Base-by-base conservation (phyloP, 352 stramenopile genomes). In the Globisporangium middletonii region DNA sequence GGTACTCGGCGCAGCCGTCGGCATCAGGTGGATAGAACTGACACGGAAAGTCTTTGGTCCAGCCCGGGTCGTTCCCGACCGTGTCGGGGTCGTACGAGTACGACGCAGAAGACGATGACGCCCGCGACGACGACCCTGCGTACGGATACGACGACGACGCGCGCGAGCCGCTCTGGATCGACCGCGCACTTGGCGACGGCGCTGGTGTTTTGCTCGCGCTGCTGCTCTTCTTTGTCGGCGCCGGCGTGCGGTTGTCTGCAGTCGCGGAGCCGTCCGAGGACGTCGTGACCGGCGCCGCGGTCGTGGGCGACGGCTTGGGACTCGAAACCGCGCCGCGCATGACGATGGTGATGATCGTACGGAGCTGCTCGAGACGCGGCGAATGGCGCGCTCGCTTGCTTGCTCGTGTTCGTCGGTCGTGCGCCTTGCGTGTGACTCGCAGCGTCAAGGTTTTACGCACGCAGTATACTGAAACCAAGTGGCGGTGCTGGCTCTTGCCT, bases 21-120 rank as follows among this genome's bases (percentile, higher is more conserved):
- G 46, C 56, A 33, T 77, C 61, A 6, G 72, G 68, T 45, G 72
- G 70, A 65, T 81, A 81, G 50, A 60, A 81, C 60, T 65, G 56
- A 46, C 72, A 81, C 11, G 60, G 64, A 49, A 68, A 64, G 23
- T 48, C 58, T 18, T 19, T 49, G 3, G 58, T 64, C 58, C 58
- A 64, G 27, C 58, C 58, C 6, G 58, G 58, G 46, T 64, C 58
- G 37, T 64, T 59, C 26, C 58, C 58, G 3, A 64, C 58, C 7
- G 58, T 62, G 19, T 62, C 60, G 26, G 64, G 53, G 38, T 59
- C 57, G 28, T 53, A 57, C 42, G 58, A 60, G 38, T 35, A 57
- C 42, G 63, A 62, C 15, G 52, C 55, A 6, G 19, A 47, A 9
- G 57, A 63, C 27, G 63, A 56, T 28, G 57, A 58, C 13, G 56